phyloP scores from a whole-genome alignment of 1,284 basidiomycete genomes.

The Bjerkandera adusta region DNA sequence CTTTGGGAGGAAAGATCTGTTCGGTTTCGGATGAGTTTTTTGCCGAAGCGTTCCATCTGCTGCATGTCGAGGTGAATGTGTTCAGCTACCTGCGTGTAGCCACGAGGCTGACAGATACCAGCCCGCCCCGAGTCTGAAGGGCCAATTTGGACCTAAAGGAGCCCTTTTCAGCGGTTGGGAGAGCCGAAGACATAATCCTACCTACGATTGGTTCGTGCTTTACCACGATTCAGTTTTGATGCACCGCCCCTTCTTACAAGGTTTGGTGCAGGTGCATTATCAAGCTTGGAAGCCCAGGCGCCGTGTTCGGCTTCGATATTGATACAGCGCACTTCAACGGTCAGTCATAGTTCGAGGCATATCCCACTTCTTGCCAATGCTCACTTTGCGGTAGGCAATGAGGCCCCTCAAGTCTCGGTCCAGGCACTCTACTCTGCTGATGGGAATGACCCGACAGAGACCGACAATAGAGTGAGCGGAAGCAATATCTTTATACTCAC shows the following conservation, averaged over 20 bases:
- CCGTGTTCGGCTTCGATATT: constrained; percentile 86
- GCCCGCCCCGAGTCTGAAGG: constrained; percentile 83
- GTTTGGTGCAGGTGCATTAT: constrained; percentile 75
- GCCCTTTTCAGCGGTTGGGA: constrained; percentile 98
- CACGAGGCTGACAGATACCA: constrained; percentile 27
- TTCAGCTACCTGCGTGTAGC: not conserved
- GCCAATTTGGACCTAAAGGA: constrained; percentile 95
- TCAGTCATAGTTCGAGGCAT: constrained; percentile 24
- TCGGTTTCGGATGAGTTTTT: constrained; percentile 96
- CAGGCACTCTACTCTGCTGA: constrained; percentile 55
- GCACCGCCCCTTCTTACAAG: not conserved
- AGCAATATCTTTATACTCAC: not conserved
- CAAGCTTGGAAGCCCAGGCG: constrained; percentile 80
- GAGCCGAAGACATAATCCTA: constrained; percentile 83
- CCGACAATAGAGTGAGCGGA: constrained; percentile 49
- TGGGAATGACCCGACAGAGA: constrained; percentile 39
- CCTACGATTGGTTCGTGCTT: constrained; percentile 79
- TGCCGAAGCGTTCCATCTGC: constrained; percentile 80
- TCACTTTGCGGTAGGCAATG: constrained; percentile 64
- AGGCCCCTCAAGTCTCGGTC: constrained; percentile 82
- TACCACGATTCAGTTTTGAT: not conserved
- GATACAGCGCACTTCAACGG: constrained; percentile 97
- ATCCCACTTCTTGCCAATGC: not conserved
- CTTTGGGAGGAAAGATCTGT: constrained; percentile 77
- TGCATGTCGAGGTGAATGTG: constrained; percentile 72